Percentiles rank a stretch among this genome's conserved stretches.
Conservation (phyloP, 805 yeast species). For the Cyberlindnera americana region DNA sequence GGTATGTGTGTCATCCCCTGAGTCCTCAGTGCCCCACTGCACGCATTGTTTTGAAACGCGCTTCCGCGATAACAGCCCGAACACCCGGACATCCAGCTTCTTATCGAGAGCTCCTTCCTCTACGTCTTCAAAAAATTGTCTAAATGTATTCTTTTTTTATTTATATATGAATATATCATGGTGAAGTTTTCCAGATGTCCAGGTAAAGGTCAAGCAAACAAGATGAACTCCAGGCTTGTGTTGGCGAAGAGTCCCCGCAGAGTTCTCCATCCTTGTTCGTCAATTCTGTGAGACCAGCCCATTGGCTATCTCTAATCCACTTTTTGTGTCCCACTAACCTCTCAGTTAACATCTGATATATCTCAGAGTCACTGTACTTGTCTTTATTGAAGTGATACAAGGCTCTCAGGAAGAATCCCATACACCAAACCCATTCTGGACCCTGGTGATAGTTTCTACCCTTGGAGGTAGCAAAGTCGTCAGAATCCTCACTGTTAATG, state of each 20-base stretch:
- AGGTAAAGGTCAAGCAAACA: slow-evolving; percentile 77
- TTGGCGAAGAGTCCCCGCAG: slow-evolving; percentile 86
- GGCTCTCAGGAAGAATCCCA: slow-evolving; percentile 86
- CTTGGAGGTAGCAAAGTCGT: slow-evolving; percentile 87
- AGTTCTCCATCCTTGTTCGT: slow-evolving; percentile 83
- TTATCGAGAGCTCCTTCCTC: too few relatives aligned
- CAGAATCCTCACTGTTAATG: slow-evolving; percentile 71
- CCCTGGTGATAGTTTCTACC: slow-evolving; percentile 98
- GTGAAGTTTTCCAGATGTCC: slow-evolving; percentile 45
- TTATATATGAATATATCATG: too few relatives aligned
- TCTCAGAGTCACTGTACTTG: slow-evolving; percentile 38
- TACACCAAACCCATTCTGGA: slow-evolving; percentile 97
- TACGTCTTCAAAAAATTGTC: too few relatives aligned
- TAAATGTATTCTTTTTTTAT: too few relatives aligned
- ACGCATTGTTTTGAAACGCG: too few relatives aligned
- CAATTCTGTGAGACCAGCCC: slow-evolving; percentile 94
- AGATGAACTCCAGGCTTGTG: slow-evolving; percentile 96
- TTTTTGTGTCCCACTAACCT: slow-evolving; percentile 61
- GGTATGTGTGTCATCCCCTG: too few relatives aligned
- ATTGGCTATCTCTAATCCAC: slow-evolving; percentile 72
- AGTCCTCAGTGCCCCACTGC: too few relatives aligned
- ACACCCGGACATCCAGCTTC: too few relatives aligned
- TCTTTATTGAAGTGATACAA: slow-evolving; percentile 48
- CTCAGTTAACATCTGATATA: slow-evolving; percentile 55
- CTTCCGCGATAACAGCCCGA: too few relatives aligned